phyloP scores from a whole-genome alignment of 2,329 filamentous ascomycete species.

The Aureobasidium sp. region DNA sequence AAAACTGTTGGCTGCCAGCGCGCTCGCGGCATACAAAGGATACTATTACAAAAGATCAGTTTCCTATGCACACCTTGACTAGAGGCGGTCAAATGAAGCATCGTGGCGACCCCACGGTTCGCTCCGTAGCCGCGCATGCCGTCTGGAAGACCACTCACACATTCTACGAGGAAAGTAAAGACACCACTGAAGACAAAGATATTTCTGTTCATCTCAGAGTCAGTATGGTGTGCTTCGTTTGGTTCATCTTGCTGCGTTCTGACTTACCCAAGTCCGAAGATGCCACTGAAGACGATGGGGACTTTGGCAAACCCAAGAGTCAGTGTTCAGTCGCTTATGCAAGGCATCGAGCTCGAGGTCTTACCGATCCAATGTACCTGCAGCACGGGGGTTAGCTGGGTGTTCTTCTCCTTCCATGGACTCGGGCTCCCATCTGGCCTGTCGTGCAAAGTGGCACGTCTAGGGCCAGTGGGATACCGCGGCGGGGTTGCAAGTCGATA shows the following conservation, averaged over 20 bases:
- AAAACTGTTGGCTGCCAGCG: slow-evolving; percentile 44
- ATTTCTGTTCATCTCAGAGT: slow-evolving; percentile 17
- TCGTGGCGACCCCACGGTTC: slow-evolving; percentile 7
- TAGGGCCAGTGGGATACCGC: not conserved
- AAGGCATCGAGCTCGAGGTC: slow-evolving; percentile 9
- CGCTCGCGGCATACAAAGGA: slow-evolving; percentile 42
- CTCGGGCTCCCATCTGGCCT: slow-evolving; percentile 9
- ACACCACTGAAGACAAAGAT: slow-evolving; percentile 75
- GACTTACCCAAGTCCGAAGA: slow-evolving; percentile 38
- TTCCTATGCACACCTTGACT: not conserved
- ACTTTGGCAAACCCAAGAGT: slow-evolving; percentile 27
- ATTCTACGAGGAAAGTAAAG: slow-evolving; percentile 77
- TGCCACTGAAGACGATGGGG: slow-evolving; percentile 40
- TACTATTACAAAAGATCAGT: slow-evolving; percentile 27
- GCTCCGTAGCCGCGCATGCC: slow-evolving; percentile 1
- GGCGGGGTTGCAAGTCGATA: not conserved
- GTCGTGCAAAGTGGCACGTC: not conserved
- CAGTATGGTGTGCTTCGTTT: not conserved
- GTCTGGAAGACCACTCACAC: slow-evolving; percentile 28
- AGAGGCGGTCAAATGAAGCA: slow-evolving; percentile 4
- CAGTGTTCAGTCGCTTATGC: slow-evolving; percentile 14
- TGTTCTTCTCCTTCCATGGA: slow-evolving; percentile 5
- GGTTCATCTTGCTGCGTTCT: not conserved
- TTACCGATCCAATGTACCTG: slow-evolving; percentile 45
- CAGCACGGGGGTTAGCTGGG: slow-evolving; percentile 17